Conservation (phyloP, 2,329 filamentous ascomycete species). For the Aspergillus quadricinctus region DNA sequence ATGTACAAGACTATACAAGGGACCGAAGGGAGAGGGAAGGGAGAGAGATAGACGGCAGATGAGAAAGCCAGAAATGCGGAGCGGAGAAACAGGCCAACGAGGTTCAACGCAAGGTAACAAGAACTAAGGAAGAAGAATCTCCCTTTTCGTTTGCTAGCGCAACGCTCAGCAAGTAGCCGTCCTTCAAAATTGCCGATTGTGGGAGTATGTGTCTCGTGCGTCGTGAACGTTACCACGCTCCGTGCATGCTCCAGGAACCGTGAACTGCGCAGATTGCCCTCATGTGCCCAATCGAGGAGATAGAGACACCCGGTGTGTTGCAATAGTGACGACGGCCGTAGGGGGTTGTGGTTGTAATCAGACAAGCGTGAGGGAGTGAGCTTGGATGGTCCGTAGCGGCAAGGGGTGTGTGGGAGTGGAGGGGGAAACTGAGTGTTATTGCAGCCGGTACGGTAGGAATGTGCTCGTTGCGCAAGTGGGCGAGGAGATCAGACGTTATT, state of each 20-base stretch:
- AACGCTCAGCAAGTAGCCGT: slow-evolving; percentile 23
- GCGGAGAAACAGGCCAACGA: slow-evolving; percentile 16
- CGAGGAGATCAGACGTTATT: slow-evolving; percentile 24
- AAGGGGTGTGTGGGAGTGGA: slow-evolving; percentile 26
- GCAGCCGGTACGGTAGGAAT: slow-evolving; percentile 28
- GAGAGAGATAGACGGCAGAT: slow-evolving; percentile 17
- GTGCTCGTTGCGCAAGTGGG: slow-evolving; percentile 27
- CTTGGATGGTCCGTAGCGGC: slow-evolving; percentile 29
- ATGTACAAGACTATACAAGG: slow-evolving; percentile 29
- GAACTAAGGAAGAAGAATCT: slow-evolving; percentile 22
- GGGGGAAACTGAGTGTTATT: slow-evolving; percentile 20
- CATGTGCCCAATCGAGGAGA: slow-evolving; percentile 29
- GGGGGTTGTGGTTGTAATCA: slow-evolving; percentile 16
- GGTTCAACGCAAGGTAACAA: slow-evolving; percentile 31
- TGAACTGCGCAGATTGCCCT: slow-evolving; percentile 34
- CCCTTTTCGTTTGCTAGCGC: slow-evolving; percentile 34
- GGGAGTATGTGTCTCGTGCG: slow-evolving; percentile 17
- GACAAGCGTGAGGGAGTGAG: slow-evolving; percentile 21
- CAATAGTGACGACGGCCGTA: slow-evolving; percentile 22
- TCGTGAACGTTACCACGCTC: slow-evolving; percentile 33
- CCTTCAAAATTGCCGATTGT: slow-evolving; percentile 20
- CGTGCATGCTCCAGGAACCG: slow-evolving; percentile 41
- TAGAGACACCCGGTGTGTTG: slow-evolving; percentile 11
- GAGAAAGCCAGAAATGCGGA: slow-evolving; percentile 23
- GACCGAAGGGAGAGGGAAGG: slow-evolving; percentile 23